Percentiles rank a stretch among this genome's conserved stretches.
Evolutionary conservation across 1,284 basidiomycete species (phyloP).

Genomic region (Termitomyces sp.): DNA sequence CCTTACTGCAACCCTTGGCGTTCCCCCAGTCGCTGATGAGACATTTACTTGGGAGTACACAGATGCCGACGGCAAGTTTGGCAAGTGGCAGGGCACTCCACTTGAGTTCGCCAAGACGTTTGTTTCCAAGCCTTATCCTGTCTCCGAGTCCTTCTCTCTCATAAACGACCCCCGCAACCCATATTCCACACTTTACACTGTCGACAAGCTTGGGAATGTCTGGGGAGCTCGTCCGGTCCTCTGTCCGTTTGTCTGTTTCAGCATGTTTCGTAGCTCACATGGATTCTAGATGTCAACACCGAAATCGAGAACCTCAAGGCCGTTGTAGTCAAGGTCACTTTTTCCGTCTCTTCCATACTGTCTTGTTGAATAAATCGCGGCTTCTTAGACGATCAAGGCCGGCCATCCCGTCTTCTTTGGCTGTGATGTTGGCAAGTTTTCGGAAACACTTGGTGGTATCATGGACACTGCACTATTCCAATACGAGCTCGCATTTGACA

Average conservation of each 20-base stretch:
- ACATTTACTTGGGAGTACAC: conserved; percentile 87
- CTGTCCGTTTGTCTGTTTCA: conserved; percentile 44
- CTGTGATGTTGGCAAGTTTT: conserved; percentile 83
- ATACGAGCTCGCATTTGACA: conserved; percentile 70
- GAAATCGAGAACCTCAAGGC: conserved; percentile 77
- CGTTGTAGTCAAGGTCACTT: conserved; percentile 63
- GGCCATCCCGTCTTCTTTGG: conserved; percentile 94
- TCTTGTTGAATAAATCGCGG: neutral
- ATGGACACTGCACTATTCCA: conserved; percentile 86
- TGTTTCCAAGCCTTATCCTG: conserved; percentile 51
- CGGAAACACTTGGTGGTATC: conserved; percentile 65
- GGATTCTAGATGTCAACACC: conserved; percentile 80
- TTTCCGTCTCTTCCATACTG: neutral
- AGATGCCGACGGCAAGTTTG: conserved; percentile 75
- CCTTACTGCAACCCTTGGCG: conserved; percentile 81
- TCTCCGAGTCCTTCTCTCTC: conserved; percentile 79
- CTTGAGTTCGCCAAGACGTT: conserved; percentile 73
- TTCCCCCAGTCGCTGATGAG: conserved; percentile 69
- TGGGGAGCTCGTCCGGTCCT: conserved; percentile 81
- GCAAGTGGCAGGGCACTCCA: conserved; percentile 77
- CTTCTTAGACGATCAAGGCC: conserved; percentile 68
- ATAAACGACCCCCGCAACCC: conserved; percentile 93
- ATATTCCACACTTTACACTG: conserved; percentile 83
- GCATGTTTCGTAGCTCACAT: conserved; percentile 4
- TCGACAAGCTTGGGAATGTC: conserved; percentile 89